These are phyloP conservation scores for Ustilago lituana DNA, from an alignment of 1,284 basidiomycete species.

Conservation along the genomic window DNA sequence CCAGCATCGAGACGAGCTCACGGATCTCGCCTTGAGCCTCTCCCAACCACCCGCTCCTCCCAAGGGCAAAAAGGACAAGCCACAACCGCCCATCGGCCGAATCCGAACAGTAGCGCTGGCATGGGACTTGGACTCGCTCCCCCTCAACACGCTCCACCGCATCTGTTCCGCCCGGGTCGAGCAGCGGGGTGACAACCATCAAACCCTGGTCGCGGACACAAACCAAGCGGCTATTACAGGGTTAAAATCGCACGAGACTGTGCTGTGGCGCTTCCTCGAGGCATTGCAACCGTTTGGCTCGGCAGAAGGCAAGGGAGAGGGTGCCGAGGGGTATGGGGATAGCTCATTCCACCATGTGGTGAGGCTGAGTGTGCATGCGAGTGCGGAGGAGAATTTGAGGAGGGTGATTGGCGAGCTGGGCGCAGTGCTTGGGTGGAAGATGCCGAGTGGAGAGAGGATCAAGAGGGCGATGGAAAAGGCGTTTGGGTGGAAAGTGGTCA, in stretches of 20 bases:
- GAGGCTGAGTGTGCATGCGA: conserved; percentile 74
- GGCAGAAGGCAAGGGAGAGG: conserved; percentile 58
- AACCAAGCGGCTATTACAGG: background rate
- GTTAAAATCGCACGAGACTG: conserved; percentile 75
- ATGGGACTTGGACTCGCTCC: conserved; percentile 50
- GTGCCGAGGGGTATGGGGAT: conserved; percentile 67
- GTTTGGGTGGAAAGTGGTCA: conserved; percentile 22
- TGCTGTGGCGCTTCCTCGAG: conserved; percentile 79
- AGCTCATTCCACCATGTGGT: conserved; percentile 75
- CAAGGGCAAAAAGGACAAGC: conserved; percentile 9
- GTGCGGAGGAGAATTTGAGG: conserved; percentile 38
- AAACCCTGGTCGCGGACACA: conserved; percentile 51
- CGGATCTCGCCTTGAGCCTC: conserved; percentile 32
- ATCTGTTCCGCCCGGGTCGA: conserved; percentile 54
- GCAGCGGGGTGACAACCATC: conserved; percentile 60
- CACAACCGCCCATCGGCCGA: conserved; percentile 11
- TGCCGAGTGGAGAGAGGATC: conserved; percentile 16
- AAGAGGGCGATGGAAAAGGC: conserved; percentile 33
- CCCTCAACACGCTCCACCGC: conserved; percentile 53
- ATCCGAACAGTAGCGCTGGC: conserved; percentile 56
- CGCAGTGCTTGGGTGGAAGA: conserved; percentile 19
- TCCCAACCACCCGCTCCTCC: conserved; percentile 6
- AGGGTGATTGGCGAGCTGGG: conserved; percentile 18
- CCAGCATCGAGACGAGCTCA: conserved; percentile 62
- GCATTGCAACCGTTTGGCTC: conserved; percentile 74